phyloP scores from a whole-genome alignment of 2,329 filamentous ascomycete species.

The Pyrenochaeta sp. region DNA sequence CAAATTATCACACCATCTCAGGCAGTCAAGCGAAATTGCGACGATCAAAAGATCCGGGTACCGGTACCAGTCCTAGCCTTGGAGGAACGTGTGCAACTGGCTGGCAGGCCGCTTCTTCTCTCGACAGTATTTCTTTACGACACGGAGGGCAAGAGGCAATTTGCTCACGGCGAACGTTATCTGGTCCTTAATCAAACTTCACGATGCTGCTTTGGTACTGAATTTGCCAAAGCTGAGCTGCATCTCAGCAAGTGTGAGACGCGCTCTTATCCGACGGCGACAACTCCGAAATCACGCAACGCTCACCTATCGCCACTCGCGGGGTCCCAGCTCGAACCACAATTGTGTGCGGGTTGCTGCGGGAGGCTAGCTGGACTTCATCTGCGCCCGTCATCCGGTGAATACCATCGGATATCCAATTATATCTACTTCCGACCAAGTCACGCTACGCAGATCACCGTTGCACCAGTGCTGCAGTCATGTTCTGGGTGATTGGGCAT shows the following conservation, averaged over 20 bases:
- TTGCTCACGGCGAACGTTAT: background rate
- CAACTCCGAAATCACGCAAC: constrained; percentile 27
- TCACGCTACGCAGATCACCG: background rate
- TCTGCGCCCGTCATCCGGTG: background rate
- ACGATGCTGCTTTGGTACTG: constrained; percentile 2
- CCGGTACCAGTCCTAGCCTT: background rate
- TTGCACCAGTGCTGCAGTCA: background rate
- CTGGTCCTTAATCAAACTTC: constrained; percentile 6
- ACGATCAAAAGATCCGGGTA: constrained; percentile 1
- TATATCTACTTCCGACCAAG: background rate
- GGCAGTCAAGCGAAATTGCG: constrained; percentile 16
- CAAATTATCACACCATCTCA: constrained; percentile 11
- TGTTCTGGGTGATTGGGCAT: background rate
- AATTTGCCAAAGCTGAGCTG: constrained; percentile 14
- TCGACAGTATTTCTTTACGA: background rate
- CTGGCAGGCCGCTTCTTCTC: background rate
- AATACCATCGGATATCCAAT: background rate
- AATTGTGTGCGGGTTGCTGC: background rate
- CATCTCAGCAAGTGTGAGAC: background rate
- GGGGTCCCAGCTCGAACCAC: constrained; percentile 15
- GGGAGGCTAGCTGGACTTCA: background rate
- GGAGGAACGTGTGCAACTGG: background rate
- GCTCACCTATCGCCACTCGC: constrained; percentile 9
- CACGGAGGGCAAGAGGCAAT: background rate
- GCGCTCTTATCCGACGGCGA: constrained; percentile 21